Conservation (phyloP, 1,139 yeast genomes). For the Taphrina deformans region DNA sequence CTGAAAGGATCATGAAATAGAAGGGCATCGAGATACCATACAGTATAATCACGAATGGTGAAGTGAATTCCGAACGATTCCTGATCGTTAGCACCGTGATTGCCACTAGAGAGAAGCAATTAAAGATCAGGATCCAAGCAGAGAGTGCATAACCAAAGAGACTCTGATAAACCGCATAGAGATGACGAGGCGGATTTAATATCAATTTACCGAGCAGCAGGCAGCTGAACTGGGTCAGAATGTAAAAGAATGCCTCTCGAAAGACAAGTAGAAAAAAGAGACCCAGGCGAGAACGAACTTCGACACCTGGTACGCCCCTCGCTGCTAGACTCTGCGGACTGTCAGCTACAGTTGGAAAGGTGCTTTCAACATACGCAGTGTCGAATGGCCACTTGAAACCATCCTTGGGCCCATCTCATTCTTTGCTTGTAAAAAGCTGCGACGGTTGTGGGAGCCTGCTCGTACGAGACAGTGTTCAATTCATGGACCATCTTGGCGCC, state of each 20-base stretch:
- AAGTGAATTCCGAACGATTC: constrained; percentile 10
- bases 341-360: too few species aligned
- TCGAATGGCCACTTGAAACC: constrained; percentile 4
- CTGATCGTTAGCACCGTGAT: constrained; percentile 4
- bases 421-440: constrained; percentile 7
- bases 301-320: constrained; percentile 1
- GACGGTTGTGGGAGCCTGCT: constrained; percentile 1
- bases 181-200: constrained; percentile 2
- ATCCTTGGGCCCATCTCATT: constrained; percentile 9
- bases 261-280: constrained; percentile 7
- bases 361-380: background rate
- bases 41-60: background rate
- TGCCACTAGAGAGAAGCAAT: constrained; percentile 1
- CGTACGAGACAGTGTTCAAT: constrained; percentile 5
- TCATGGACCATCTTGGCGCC: constrained; percentile 16
- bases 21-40: constrained; percentile 3
- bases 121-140: constrained; percentile 13
- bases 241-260: constrained; percentile 8
- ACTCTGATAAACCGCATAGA: background rate
- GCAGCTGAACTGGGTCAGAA: background rate
- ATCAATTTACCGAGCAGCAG: constrained; percentile 2
- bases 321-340: background rate
- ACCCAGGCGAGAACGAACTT: constrained; percentile 5
- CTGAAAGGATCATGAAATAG: constrained; percentile 3
- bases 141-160: constrained; percentile 8